A percentile compares a stretch with the other conserved stretches of the same genome.
Conservation (phyloP, 805 yeast genomes). For the Starmerella vaccinii region DNA sequence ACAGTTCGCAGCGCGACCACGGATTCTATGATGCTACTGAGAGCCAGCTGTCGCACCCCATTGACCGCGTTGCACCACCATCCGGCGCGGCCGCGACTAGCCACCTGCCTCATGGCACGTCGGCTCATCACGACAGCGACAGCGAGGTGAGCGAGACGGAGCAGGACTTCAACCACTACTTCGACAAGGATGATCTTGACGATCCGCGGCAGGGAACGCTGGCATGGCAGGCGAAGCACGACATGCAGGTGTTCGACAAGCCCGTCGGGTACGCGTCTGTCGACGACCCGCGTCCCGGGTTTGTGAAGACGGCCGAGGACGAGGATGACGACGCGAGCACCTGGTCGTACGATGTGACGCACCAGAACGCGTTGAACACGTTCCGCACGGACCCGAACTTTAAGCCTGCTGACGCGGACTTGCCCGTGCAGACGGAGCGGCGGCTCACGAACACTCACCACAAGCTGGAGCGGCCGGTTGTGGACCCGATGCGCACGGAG, state of each 20-base stretch:
- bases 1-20: too few relatives aligned
- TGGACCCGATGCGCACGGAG: not conserved
- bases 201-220: conserved; percentile 12
- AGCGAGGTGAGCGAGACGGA: conserved; percentile 21
- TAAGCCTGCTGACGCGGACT: conserved; percentile 10
- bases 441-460: conserved; percentile 14
- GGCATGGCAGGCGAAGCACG: conserved; percentile 23
- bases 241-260: conserved; percentile 18
- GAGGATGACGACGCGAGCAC: conserved; percentile 27
- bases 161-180: conserved; percentile 5
- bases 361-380: conserved; percentile 11
- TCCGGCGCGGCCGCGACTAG: not conserved
- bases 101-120: not conserved
- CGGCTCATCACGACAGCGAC: conserved; percentile 10
- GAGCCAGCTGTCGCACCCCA: not conserved
- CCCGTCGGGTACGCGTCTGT: conserved; percentile 11
- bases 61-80: not conserved
- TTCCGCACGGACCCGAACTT: conserved; percentile 3
- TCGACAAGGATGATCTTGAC: conserved; percentile 1
- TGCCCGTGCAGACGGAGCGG: conserved; percentile 17
- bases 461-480: conserved; percentile 12
- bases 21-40: not conserved
- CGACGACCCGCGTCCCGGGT: not conserved
- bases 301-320: not conserved
- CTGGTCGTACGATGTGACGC: conserved; percentile 14